Evolutionary conservation across 2,329 filamentous ascomycete genomes (phyloP).

Genomic region (Macrophomina phaseolina): DNA sequence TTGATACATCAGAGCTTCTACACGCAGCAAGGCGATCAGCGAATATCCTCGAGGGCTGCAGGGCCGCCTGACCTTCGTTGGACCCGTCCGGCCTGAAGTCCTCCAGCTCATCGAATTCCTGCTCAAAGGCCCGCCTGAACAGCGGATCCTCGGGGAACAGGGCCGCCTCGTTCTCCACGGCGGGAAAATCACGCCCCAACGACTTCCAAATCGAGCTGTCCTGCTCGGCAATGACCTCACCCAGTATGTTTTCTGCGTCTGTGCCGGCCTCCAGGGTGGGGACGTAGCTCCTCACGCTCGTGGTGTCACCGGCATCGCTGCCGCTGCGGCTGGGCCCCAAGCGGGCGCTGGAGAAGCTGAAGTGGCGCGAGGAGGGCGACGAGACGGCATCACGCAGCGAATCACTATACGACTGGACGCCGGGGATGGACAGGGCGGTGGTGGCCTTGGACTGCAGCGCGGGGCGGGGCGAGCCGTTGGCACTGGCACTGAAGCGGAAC

Average conservation of each 20-base stretch:
- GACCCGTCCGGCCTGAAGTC: conserved; percentile 59
- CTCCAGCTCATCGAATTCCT: conserved; percentile 79
- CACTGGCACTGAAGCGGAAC: conserved; percentile 42
- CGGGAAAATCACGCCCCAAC: conserved; percentile 61
- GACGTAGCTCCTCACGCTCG: conserved; percentile 70
- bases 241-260: conserved; percentile 82
- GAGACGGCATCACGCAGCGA: conserved; percentile 35
- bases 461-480: conserved; percentile 38
- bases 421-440: conserved; percentile 81
- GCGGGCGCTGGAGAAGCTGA: conserved; percentile 43
- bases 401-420: conserved; percentile 75
- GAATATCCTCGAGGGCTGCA: conserved; percentile 30
- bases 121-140: conserved; percentile 69
- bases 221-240: conserved; percentile 68
- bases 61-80: conserved; percentile 63
- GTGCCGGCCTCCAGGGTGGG: conserved; percentile 67
- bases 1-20: conserved; percentile 62
- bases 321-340: conserved; percentile 46
- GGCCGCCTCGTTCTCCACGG: conserved; percentile 58
- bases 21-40: conserved; percentile 37
- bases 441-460: conserved; percentile 70
- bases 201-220: conserved; percentile 73
- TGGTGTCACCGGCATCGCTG: conserved; percentile 67
- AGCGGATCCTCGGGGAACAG: conserved; percentile 52
- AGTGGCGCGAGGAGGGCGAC: conserved; percentile 43